Base-by-base conservation (phyloP, 106 monocot species). In the Dioscorea zingiberensis region DNA sequence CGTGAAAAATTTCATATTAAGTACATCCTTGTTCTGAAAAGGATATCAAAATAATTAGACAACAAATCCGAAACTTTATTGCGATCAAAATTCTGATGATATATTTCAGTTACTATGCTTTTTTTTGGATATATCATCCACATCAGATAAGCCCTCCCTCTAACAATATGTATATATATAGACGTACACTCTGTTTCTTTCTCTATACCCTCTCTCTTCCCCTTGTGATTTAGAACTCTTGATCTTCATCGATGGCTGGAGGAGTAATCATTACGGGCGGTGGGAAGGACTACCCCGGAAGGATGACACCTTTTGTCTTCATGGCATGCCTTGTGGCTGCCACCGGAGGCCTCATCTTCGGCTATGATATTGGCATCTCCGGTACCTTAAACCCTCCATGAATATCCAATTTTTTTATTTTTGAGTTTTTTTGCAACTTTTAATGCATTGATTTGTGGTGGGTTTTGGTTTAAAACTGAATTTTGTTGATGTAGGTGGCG, bases 341-440 rank as follows among this genome's bases (percentile, higher is more conserved):
- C 48, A 78, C 80, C 61, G 84, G 88, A 61, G 88, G 84, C 6
- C 77, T 88, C 64, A 84, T 81, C 68, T 84, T 88, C 55, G 87
- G 87, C 49, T 88, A 88, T 27, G 87, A 88, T 28, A 62, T 84
- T 6, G 87, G 87, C 2, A 84, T 88, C 69, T 88, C 87, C 16
- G 87, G 87, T 87, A 73, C 44, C 63, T 1, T 0, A 32, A 14
- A 32, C 17, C 29, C 27, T 12, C 6, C 13, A 58, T 25, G 7
- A 21, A 58, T 16, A 9, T 29, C 60, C 12, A 28, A 28, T n/a
- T 3, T 60, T 61, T 60, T 38, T 4, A n/a, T 29, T 68, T 67
- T 58, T 63, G 18, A 1, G 21, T 47, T 59, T 24, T 63, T 25
- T n/a, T n/a, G n/a, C 24, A 2, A 16, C 2, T 27, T 32, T 44